Conservation (phyloP, 257 asterid genomes). For the Solanum commersonii region DNA sequence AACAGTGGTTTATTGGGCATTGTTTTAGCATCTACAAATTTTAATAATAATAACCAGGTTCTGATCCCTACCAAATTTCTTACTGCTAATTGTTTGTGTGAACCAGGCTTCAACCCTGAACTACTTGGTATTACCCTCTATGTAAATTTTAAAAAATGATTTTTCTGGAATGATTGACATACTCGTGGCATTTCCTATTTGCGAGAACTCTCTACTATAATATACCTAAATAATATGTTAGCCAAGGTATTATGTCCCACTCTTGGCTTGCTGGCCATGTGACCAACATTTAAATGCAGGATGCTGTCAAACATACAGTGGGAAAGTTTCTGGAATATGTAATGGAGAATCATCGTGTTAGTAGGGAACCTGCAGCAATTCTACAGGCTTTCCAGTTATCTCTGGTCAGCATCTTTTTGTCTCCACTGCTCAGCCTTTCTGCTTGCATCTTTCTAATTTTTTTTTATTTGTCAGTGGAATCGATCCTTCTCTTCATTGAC, state of each 20-base stretch:
- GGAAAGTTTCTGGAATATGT: constrained; percentile 56
- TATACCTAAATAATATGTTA: not conserved
- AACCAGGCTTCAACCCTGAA: not conserved
- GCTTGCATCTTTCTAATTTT: not conserved
- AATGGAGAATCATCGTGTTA: constrained; percentile 48
- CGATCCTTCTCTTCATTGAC: not conserved
- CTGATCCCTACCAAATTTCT: not conserved
- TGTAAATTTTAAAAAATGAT: not conserved
- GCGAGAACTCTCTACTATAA: not conserved
- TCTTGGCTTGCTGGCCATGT: constrained; percentile 1
- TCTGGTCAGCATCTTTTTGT: constrained; percentile 43
- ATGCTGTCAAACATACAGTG: constrained; percentile 29
- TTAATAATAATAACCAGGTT: not conserved
- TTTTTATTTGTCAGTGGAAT: not conserved
- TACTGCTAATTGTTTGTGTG: not conserved
- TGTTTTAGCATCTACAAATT: not conserved
- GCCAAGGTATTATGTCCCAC: not conserved
- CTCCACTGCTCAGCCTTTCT: not conserved
- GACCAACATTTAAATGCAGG: constrained; percentile 42
- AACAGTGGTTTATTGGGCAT: not conserved
- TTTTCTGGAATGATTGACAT: not conserved
- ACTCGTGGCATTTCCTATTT: not conserved
- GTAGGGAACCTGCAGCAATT: constrained; percentile 37
- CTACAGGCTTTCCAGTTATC: constrained; percentile 79
- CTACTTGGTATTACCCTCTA: not conserved